A percentile compares a stretch with the other conserved stretches of the same genome.
Evolutionary conservation across 148 eudicot species (phyloP).

Genomic region (Beta vulgaris): DNA sequence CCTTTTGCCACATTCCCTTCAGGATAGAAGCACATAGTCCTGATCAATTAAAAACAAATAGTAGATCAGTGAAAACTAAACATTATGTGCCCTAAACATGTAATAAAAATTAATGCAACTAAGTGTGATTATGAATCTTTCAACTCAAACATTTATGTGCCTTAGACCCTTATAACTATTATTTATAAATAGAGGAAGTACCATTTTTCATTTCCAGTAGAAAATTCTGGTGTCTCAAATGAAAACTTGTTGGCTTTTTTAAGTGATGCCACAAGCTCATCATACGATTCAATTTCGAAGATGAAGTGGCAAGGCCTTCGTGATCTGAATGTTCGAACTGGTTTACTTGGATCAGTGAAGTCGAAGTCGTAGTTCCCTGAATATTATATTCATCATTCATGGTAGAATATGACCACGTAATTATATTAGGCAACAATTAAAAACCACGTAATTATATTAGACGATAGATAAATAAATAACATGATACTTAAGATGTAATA

Average conservation of each 20-base stretch:
- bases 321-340: background rate
- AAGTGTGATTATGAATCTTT: too few relatives aligned
- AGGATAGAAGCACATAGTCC: background rate
- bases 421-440: too few relatives aligned
- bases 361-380: conserved; percentile 2
- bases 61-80: too few relatives aligned
- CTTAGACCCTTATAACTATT: too few relatives aligned
- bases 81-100: too few relatives aligned
- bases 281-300: background rate
- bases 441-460: too few relatives aligned
- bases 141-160: too few relatives aligned
- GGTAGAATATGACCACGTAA: background rate
- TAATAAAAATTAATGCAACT: too few relatives aligned
- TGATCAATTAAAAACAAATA: background rate
- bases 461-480: background rate
- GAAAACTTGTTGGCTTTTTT: background rate
- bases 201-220: background rate
- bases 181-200: too few relatives aligned
- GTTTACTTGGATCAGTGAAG: background rate
- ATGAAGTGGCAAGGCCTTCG: background rate
- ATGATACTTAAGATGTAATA: too few relatives aligned
- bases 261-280: background rate
- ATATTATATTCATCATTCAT: background rate
- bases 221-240: background rate
- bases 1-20: background rate